phyloP scores from a whole-genome alignment of 2,329 filamentous ascomycete species.

The Periconia sp. region DNA sequence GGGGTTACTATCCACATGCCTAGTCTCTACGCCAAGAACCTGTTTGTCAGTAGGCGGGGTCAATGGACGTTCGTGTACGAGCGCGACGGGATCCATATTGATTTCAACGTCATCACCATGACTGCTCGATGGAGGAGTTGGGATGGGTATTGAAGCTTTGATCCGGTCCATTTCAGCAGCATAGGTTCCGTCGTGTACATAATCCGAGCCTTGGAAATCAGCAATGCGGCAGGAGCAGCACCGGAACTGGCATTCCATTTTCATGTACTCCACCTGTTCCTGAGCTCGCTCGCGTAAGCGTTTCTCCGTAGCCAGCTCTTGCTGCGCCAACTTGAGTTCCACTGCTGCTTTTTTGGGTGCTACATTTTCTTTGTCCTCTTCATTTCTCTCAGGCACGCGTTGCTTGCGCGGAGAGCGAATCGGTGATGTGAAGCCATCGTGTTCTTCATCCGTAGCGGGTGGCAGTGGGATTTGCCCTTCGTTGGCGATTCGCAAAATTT shows the following conservation, averaged over 20 bases:
- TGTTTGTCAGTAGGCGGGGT: slow-evolving; percentile 25
- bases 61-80: slow-evolving; percentile 13
- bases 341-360: slow-evolving; percentile 47
- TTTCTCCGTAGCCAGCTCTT: slow-evolving; percentile 56
- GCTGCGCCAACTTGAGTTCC: slow-evolving; percentile 51
- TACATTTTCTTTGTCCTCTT: slow-evolving; percentile 51
- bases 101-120: slow-evolving; percentile 50
- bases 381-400: slow-evolving; percentile 46
- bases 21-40: slow-evolving; percentile 10
- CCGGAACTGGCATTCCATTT: slow-evolving; percentile 71
- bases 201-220: slow-evolving; percentile 40
- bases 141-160: slow-evolving; percentile 53
- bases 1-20: slow-evolving; percentile 9
- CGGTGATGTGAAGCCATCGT: slow-evolving; percentile 66
- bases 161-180: slow-evolving; percentile 40
- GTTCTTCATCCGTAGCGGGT: slow-evolving; percentile 49
- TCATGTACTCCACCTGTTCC: slow-evolving; percentile 74
- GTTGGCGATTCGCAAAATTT: slow-evolving; percentile 70
- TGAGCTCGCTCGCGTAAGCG: slow-evolving; percentile 67
- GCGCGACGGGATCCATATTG: slow-evolving; percentile 21
- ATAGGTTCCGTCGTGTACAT: slow-evolving; percentile 42
- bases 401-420: slow-evolving; percentile 53
- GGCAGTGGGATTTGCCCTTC: slow-evolving; percentile 71
- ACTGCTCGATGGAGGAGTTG: slow-evolving; percentile 64
- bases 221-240: slow-evolving; percentile 62